Percentiles rank a stretch among this genome's conserved stretches.
Evolutionary conservation across 495 filamentous ascomycete genomes (phyloP).

Genomic region (Hapsidospora chrysogenum): DNA sequence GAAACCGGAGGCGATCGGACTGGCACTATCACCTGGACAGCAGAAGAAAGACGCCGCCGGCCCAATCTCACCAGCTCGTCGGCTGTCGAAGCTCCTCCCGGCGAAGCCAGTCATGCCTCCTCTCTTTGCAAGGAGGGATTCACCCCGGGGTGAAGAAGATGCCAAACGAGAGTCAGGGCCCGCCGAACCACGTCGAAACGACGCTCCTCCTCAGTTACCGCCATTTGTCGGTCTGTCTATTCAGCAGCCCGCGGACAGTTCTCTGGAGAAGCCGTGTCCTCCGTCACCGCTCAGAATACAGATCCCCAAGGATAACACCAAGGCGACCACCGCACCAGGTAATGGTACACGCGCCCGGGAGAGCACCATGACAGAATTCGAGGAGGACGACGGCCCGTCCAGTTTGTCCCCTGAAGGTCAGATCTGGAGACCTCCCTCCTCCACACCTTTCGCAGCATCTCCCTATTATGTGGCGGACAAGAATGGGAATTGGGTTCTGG

Average conservation of each 20-base stretch:
- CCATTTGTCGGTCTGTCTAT: slow-evolving; percentile 2
- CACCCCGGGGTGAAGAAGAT: neutral
- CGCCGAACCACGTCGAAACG: slow-evolving; percentile 2
- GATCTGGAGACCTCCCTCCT: slow-evolving; percentile 23
- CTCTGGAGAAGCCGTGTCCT: neutral
- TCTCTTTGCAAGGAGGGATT: slow-evolving; percentile 4
- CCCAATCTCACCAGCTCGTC: too few relatives aligned
- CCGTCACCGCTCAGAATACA: neutral
- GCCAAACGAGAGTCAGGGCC: neutral
- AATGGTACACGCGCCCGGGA: slow-evolving; percentile 7
- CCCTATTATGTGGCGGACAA: slow-evolving; percentile 25
- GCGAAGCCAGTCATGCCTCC: slow-evolving; percentile 11
- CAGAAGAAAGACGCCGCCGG: too few relatives aligned
- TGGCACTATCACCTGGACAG: slow-evolving; percentile 25
- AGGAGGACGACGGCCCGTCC: slow-evolving; percentile 22
- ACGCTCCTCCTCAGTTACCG: slow-evolving; percentile 8
- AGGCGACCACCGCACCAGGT: slow-evolving; percentile 3
- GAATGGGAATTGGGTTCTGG: slow-evolving; percentile 27
- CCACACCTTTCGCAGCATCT: slow-evolving; percentile 15
- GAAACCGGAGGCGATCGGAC: slow-evolving; percentile 17
- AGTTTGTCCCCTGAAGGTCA: slow-evolving; percentile 5
- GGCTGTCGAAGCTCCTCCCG: slow-evolving; percentile 9
- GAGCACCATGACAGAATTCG: slow-evolving; percentile 28
- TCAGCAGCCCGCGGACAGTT: too few relatives aligned
- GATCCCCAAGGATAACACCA: neutral